Evolutionary conservation across 306 rosid species (phyloP).

Genomic region (Ammopiptanthus mongolicus): DNA sequence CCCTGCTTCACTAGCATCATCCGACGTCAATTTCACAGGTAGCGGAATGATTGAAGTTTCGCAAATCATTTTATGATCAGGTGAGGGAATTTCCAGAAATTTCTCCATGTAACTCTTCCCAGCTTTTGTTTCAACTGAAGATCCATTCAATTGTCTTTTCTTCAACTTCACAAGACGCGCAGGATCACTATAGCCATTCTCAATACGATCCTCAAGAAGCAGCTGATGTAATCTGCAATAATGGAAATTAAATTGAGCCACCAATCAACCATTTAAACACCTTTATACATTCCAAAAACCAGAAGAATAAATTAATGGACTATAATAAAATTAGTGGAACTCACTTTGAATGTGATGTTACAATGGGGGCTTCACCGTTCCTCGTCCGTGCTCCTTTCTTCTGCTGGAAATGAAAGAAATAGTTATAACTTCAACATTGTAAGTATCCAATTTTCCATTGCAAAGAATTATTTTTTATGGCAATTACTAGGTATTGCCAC

Average conservation of each 20-base stretch:
- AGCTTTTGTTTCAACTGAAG: constrained; percentile 41
- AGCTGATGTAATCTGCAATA: constrained; percentile 83
- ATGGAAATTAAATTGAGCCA: constrained; percentile 22
- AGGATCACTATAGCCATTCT: constrained; percentile 70
- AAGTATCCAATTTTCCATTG: constrained; percentile 1
- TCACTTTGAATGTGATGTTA: constrained; percentile 80
- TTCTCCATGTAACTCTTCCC: constrained; percentile 90
- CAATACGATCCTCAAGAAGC: constrained; percentile 86
- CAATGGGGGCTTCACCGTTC: constrained; percentile 75
- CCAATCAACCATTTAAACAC: constrained; percentile 28
- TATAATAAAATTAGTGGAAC: constrained; percentile 33
- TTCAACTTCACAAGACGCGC: constrained; percentile 81
- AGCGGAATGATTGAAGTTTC: constrained; percentile 57
- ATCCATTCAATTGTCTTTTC: constrained; percentile 75
- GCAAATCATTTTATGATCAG: constrained; percentile 57
- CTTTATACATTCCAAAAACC: constrained; percentile 7
- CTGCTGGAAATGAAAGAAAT: constrained; percentile 41
- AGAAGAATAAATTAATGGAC: constrained; percentile 15
- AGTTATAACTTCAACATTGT: constrained; percentile 14
- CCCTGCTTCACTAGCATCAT: constrained; percentile 53
- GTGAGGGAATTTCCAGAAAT: constrained; percentile 67
- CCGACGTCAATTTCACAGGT: constrained; percentile 33
- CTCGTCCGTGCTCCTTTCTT: constrained; percentile 77
- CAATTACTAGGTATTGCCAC: not conserved
- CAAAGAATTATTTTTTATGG: not conserved